phyloP scores from a whole-genome alignment of 1,284 basidiomycete genomes.

The Microbotryum lychnidis-dioicae region DNA sequence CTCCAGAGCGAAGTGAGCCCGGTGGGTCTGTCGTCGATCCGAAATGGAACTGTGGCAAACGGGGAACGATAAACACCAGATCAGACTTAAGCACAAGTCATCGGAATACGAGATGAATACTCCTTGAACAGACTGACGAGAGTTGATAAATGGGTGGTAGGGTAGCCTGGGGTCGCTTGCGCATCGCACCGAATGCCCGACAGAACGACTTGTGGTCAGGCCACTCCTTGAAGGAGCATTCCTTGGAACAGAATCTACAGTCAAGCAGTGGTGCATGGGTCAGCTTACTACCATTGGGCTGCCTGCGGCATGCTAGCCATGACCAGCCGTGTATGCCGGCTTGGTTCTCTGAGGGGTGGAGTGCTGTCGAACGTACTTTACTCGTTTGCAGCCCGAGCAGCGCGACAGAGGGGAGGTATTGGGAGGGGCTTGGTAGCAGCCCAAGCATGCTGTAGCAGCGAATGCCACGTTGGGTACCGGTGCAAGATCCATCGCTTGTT shows the following conservation, averaged over 20 bases:
- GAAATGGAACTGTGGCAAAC: not conserved
- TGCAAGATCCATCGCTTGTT: not conserved
- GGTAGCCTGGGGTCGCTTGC: not conserved
- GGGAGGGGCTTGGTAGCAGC: conserved; percentile 6
- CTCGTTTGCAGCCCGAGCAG: conserved; percentile 6
- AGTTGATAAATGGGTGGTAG: conserved; percentile 1
- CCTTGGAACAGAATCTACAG: conserved; percentile 11
- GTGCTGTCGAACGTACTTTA: not conserved
- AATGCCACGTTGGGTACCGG: conserved; percentile 11
- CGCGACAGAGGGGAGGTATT: not conserved
- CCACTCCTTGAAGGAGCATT: conserved; percentile 9
- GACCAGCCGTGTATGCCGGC: too few relatives aligned
- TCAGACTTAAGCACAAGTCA: not conserved
- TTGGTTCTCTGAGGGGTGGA: too few relatives aligned
- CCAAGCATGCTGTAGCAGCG: conserved; percentile 7
- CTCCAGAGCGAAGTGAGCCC: conserved; percentile 5
- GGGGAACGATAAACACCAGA: not conserved
- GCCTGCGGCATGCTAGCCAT: too few relatives aligned
- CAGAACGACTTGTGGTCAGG: conserved; percentile 19
- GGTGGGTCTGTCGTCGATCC: not conserved
- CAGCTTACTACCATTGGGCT: too few relatives aligned
- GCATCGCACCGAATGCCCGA: conserved; percentile 6
- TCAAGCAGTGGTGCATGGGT: too few relatives aligned
- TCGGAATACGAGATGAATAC: too few relatives aligned
- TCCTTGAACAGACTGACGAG: not conserved